Base-by-base conservation (phyloP, 2,329 filamentous ascomycete genomes). In the Microsporum ferrugineum region DNA sequence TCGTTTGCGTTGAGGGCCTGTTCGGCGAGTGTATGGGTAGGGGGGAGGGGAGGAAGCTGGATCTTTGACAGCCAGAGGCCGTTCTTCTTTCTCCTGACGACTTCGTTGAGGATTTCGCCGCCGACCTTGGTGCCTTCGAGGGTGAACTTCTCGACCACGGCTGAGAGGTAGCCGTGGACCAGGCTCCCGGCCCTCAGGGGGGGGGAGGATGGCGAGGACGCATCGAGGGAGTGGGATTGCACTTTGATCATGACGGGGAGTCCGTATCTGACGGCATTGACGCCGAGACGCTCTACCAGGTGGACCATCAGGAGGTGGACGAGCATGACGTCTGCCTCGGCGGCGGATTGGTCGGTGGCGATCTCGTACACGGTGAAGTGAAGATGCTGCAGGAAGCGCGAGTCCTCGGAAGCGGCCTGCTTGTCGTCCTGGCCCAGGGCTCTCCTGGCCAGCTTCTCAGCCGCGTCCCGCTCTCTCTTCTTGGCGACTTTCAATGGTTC, bases 351-450 rank as follows among this genome's bases (percentile, higher is more conserved):
- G 67, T 94, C 87, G 27, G 92, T 76, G 5, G 89, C 88, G 66
- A 88, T 89, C 71, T 97, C 92, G 72, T 95, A 96, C n/a, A 94
- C 82, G 57, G 88, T 86, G 51, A 96, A 80, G 73, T 96, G 91
- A 2, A 97, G 78, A 2, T 95, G 79, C 60, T 89, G 84, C 57
- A 96, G 75, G 70, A 95, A 96, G 45, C 84, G 86, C n/a, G 84
- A 85, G 47, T 70, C 45, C 68, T 82, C 2, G 78, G 76, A 6
- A 76, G 75, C 63, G 77, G 81, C 23, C 76, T 31, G 70, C 63
- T 81, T 84, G 45, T 89, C 86, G 61, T 83, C 71, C 29, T 77
- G 74, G 2, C 86, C 87, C 2, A 87, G 84, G 1, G 83, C 87
- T 63, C 88, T 82, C 63, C 85, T 82, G 12, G 80, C 79, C 38